Conservation (phyloP, 2,329 filamentous ascomycete genomes). For the Colletotrichum abscissum region DNA sequence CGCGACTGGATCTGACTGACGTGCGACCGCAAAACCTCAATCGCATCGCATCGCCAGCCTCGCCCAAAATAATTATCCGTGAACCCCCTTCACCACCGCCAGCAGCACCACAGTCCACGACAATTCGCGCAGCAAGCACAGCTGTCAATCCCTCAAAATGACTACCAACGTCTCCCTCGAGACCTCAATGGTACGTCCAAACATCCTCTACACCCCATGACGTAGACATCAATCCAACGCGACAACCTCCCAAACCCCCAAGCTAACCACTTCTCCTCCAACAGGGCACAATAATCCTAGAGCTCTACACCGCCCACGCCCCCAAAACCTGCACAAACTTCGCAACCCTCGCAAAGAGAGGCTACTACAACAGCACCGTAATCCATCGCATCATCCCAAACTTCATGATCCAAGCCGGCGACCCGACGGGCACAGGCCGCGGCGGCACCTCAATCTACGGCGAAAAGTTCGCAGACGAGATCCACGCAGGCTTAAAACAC, state of each 20-base stretch:
- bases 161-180: slow-evolving; percentile 83
- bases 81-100: slow-evolving; percentile 11
- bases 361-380: slow-evolving; percentile 87
- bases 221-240: neutral
- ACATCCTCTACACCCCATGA: neutral
- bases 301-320: slow-evolving; percentile 91
- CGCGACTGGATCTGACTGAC: neutral
- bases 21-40: slow-evolving; percentile 17
- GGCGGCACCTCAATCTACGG: slow-evolving; percentile 93
- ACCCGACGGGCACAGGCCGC: slow-evolving; percentile 92
- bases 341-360: slow-evolving; percentile 78
- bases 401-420: slow-evolving; percentile 97
- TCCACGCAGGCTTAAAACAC: slow-evolving; percentile 81
- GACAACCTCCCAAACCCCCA: neutral
- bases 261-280: neutral
- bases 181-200: slow-evolving; percentile 74
- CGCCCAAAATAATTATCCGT: slow-evolving; percentile 16
- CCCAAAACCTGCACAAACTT: slow-evolving; percentile 94
- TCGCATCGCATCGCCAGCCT: slow-evolving; percentile 18
- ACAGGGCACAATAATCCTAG: slow-evolving; percentile 84
- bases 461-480: slow-evolving; percentile 94
- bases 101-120: neutral
- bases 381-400: slow-evolving; percentile 96
- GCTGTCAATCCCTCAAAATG: slow-evolving; percentile 61
- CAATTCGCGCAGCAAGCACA: neutral